Evolutionary conservation across 2,329 filamentous ascomycete genomes (phyloP).

Genomic region (Sphaerulina populicola): DNA sequence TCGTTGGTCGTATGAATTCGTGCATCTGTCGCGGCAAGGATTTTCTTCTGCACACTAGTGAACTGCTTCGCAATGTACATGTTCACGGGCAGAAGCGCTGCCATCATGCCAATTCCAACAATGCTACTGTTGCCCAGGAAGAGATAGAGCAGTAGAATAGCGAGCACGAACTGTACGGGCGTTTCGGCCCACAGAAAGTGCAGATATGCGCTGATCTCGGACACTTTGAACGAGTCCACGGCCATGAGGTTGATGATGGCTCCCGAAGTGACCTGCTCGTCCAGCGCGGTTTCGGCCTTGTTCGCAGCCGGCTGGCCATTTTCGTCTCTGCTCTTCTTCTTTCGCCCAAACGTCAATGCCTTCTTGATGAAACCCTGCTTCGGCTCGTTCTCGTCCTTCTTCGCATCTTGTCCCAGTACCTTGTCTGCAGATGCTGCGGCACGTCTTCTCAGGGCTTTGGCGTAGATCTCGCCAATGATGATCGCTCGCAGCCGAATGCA

Average conservation of each 20-base stretch:
- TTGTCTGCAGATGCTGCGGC: slow-evolving; percentile 69
- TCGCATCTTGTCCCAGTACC: slow-evolving; percentile 49
- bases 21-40: slow-evolving; percentile 88
- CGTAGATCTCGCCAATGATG: slow-evolving; percentile 94
- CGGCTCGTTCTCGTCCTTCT: slow-evolving; percentile 39
- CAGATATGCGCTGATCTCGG: slow-evolving; percentile 86
- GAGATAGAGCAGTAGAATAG: slow-evolving; percentile 72
- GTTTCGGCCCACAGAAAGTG: slow-evolving; percentile 93
- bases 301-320: slow-evolving; percentile 34
- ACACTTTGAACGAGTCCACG: slow-evolving; percentile 97
- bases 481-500: slow-evolving; percentile 90
- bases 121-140: slow-evolving; percentile 91
- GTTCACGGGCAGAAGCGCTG: slow-evolving; percentile 79
- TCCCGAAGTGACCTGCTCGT: slow-evolving; percentile 72
- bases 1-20: slow-evolving; percentile 96
- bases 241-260: slow-evolving; percentile 99
- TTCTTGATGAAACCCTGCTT: slow-evolving; percentile 40
- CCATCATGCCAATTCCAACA: slow-evolving; percentile 85
- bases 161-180: slow-evolving; percentile 77
- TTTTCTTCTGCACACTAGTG: slow-evolving; percentile 75
- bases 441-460: slow-evolving; percentile 86
- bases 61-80: slow-evolving; percentile 82
- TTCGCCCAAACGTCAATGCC: slow-evolving; percentile 51
- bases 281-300: slow-evolving; percentile 21
- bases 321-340: slow-evolving; percentile 42